Base-by-base conservation (phyloP, 345 rosid genomes). In the Boechera stricta region DNA sequence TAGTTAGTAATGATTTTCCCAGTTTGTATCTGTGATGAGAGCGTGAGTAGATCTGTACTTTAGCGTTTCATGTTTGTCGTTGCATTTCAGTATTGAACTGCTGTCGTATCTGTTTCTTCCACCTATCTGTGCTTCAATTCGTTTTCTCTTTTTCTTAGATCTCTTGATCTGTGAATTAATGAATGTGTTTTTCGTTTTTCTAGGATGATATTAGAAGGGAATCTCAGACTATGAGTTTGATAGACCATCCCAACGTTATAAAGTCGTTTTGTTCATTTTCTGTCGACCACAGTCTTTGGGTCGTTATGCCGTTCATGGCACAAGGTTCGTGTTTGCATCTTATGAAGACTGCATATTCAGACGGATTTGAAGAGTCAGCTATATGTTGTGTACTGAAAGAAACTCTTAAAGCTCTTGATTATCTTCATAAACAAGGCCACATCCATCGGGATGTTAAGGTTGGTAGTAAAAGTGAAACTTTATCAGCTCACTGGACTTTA, bases 371-470 rank as follows among this genome's bases (percentile, higher is more conserved):
- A 75, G 99, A 96, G 84, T 69, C 93, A n/a, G 96, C 97, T 63
- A 96, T 96, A 69, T 82, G 90, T 80, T 86, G 90, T 77, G 83
- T 96, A 53, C 81, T 96, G 18, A 96, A 91, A 89, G 99, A 96
- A 84, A 93, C 99, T 60, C 97, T 96, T 18, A 91, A 91, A 84
- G 99, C 99, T 78, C 84, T 96, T 70, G 91, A 90, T 45, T 96
- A 96, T 82, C 97, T 96, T 81, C 98, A 96, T 84, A 88, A 65
- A 63, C 99, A 96, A 82, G 99, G 99, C 26, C 96, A 96, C 70
- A 96, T 96, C 47, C 99, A 96, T 77, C 89, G 98, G 8, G 99
- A 96, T 87, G 97, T 96, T 80, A 96, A 96, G 97, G 99, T 91
- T 72, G 75, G 75, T 70, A n/a, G 49, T 44, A 56, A 4, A 16